phyloP scores from a whole-genome alignment of 352 stramenopile genomes.

The Phytophthora foliorum region DNA sequence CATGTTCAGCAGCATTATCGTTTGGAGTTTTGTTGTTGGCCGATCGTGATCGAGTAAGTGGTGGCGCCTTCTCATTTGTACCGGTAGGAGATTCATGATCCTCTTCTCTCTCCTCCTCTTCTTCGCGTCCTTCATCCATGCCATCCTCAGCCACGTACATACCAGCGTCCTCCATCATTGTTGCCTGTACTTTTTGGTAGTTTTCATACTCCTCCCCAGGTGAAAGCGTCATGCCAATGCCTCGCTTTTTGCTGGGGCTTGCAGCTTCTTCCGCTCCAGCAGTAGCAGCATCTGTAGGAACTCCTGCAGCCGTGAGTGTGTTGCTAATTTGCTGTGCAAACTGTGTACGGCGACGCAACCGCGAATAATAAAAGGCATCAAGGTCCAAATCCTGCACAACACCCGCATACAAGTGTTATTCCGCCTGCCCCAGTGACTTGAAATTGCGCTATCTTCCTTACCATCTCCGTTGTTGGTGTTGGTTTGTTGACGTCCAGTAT shows the following conservation, averaged over 20 bases:
- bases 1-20: conserved; percentile 15
- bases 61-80: background rate
- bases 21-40: background rate
- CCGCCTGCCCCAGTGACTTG: background rate
- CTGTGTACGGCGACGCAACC: conserved; percentile 60
- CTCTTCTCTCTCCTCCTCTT: conserved; percentile 30
- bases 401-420: background rate
- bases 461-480: conserved; percentile 26
- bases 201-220: conserved; percentile 79
- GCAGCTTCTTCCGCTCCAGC: conserved; percentile 27
- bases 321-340: conserved; percentile 63
- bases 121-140: conserved; percentile 29
- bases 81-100: background rate
- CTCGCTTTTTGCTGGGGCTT: conserved; percentile 50
- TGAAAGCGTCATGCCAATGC: conserved; percentile 74
- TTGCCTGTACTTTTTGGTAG: conserved; percentile 66
- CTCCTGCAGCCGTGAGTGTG: conserved; percentile 45
- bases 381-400: conserved; percentile 58
- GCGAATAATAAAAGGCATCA: conserved; percentile 65
- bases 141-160: conserved; percentile 38
- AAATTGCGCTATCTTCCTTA: conserved; percentile 4
- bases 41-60: background rate
- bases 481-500: conserved; percentile 28
- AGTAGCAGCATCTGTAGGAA: conserved; percentile 34
- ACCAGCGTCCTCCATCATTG: conserved; percentile 32